Evolutionary conservation across 345 rosid genomes (phyloP).

Genomic region (Melaleuca quinquenervia): DNA sequence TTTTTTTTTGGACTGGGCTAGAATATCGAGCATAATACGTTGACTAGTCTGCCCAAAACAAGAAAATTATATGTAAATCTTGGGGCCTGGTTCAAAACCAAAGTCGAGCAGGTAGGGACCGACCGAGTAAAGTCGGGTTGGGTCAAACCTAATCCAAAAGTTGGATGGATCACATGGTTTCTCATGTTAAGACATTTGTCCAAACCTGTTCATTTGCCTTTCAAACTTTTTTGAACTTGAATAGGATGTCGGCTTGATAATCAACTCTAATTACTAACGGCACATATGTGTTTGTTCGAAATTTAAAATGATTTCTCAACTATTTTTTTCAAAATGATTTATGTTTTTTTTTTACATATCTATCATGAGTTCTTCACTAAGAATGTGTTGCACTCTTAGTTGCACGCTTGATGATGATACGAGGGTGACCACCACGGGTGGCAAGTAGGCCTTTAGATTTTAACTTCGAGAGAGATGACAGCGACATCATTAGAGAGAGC

Average conservation of each 20-base stretch:
- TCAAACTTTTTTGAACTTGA: neutral
- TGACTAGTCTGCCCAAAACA: neutral
- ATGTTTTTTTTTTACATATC: rapidly evolving
- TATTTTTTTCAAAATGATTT: neutral
- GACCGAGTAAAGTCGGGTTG: too few species aligned
- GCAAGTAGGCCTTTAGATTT: too few species aligned
- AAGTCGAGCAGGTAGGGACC: neutral
- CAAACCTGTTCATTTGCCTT: neutral
- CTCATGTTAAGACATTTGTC: neutral
- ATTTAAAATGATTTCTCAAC: neutral
- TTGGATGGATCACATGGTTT: neutral
- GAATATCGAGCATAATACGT: neutral
- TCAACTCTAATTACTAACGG: neutral
- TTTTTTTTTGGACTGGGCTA: too few species aligned
- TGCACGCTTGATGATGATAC: too few species aligned
- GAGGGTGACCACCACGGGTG: too few species aligned
- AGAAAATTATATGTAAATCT: rapidly evolving
- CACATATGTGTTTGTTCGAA: rapidly evolving
- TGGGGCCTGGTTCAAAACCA: neutral
- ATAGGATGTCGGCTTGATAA: neutral
- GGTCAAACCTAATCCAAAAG: neutral
- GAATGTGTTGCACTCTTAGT: too few species aligned
- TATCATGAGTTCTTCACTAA: rapidly evolving
- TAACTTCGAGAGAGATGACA: too few species aligned
- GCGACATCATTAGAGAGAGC: too few species aligned